Conservation (phyloP, 2,329 filamentous ascomycete genomes). For the Aspergillus melleus region DNA sequence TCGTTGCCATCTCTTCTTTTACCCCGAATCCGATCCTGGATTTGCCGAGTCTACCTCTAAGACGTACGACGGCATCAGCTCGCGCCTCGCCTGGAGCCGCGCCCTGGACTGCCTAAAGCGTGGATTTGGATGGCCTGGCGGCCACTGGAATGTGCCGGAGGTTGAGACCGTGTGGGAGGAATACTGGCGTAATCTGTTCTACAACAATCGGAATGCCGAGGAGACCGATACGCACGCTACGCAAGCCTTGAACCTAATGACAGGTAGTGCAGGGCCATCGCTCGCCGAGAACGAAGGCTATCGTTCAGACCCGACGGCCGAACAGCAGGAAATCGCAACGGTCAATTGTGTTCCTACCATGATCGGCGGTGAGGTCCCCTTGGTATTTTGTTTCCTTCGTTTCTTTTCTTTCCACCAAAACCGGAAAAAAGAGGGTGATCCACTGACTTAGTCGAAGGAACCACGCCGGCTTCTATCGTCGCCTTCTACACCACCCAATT, state of each 20-base stretch:
- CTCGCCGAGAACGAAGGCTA: slow-evolving; percentile 6
- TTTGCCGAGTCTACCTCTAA: slow-evolving; percentile 68
- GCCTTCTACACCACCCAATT: slow-evolving; percentile 57
- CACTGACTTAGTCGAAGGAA: slow-evolving; percentile 15
- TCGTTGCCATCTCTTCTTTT: slow-evolving; percentile 48
- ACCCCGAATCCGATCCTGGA: slow-evolving; percentile 56
- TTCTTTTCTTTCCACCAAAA: background rate
- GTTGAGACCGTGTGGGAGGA: slow-evolving; percentile 42
- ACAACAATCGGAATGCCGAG: slow-evolving; percentile 17
- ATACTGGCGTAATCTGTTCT: slow-evolving; percentile 30
- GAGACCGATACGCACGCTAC: slow-evolving; percentile 19
- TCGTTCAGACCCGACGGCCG: slow-evolving; percentile 3
- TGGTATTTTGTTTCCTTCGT: background rate
- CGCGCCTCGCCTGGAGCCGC: slow-evolving; percentile 65
- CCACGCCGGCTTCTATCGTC: slow-evolving; percentile 25
- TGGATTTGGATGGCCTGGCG: slow-evolving; percentile 52
- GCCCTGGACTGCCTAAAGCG: slow-evolving; percentile 58
- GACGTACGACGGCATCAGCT: slow-evolving; percentile 61
- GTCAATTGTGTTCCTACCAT: slow-evolving; percentile 38
- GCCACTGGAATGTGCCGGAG: slow-evolving; percentile 30
- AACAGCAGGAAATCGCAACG: slow-evolving; percentile 21
- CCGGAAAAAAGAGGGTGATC: background rate
- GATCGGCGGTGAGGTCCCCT: slow-evolving; percentile 31
- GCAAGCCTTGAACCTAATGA: slow-evolving; percentile 22
- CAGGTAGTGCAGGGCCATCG: slow-evolving; percentile 4